Percentiles rank a stretch among this genome's conserved stretches.
Conservation (phyloP, 768 basidiomycete genomes). For the Suillus placidus region DNA sequence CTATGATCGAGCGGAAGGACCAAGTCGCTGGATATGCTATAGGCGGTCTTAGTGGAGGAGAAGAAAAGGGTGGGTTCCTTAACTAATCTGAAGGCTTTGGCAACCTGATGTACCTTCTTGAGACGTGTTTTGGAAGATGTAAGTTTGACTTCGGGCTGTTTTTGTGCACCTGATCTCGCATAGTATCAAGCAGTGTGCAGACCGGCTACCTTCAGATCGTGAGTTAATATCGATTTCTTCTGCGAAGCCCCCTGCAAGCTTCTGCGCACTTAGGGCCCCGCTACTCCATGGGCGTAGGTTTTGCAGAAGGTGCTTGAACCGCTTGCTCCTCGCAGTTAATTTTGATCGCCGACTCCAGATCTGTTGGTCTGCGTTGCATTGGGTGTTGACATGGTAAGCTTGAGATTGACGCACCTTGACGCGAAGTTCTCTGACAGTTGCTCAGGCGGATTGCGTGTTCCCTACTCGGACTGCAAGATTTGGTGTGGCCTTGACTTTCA, state of each 20-base stretch:
- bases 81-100: conserved; percentile 11
- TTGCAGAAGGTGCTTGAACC: conserved; percentile 72
- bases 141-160: conserved; percentile 26
- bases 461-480: conserved; percentile 92
- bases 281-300: conserved; percentile 93
- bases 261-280: conserved; percentile 61
- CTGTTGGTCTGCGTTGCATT: conserved; percentile 87
- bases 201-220: conserved; percentile 79
- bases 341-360: conserved; percentile 46
- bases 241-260: not conserved
- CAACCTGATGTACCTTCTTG: conserved; percentile 6
- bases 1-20: conserved; percentile 77
- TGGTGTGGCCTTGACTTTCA: conserved; percentile 83
- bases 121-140: conserved; percentile 91
- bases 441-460: conserved; percentile 89
- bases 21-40: conserved; percentile 90
- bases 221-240: conserved; percentile 28
- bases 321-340: not conserved
- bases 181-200: conserved; percentile 83
- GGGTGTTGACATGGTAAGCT: conserved; percentile 86
- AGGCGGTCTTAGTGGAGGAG: conserved; percentile 88
- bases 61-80: conserved; percentile 73
- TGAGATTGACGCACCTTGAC: conserved; percentile 1
- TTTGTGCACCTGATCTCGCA: conserved; percentile 17
- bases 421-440: conserved; percentile 6